phyloP scores from a whole-genome alignment of 768 basidiomycete genomes.

The Ramaria sp. region DNA sequence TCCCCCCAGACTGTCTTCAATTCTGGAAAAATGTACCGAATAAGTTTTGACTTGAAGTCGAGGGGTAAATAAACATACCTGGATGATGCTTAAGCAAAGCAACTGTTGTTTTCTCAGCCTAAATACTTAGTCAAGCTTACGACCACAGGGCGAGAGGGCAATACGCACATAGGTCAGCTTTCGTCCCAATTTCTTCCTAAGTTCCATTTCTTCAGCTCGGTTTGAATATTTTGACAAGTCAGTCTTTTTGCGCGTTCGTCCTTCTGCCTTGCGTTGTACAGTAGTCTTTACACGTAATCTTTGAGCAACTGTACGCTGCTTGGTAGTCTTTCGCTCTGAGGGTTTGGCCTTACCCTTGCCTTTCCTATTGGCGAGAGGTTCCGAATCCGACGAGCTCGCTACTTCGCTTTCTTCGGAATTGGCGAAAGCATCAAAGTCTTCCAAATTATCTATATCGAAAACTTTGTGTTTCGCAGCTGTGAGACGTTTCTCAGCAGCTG shows the following conservation, averaged over 20 bases:
- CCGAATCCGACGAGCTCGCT: too few species aligned
- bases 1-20: constrained; percentile 83
- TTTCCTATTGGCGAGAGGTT: constrained; percentile 16
- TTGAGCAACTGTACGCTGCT: constrained; percentile 2
- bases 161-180: constrained; percentile 56
- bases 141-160: not conserved
- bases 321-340: constrained; percentile 20
- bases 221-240: constrained; percentile 20
- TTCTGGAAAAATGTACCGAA: constrained; percentile 26
- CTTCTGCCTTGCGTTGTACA: too few species aligned
- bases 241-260: constrained; percentile 19
- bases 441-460: constrained; percentile 16
- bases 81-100: constrained; percentile 61
- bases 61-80: constrained; percentile 9
- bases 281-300: too few species aligned
- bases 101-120: constrained; percentile 66
- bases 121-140: not conserved
- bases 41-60: not conserved
- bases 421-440: constrained; percentile 5
- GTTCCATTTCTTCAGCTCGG: constrained; percentile 36
- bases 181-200: constrained; percentile 54
- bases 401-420: too few species aligned
- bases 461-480: constrained; percentile 21
- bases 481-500: constrained; percentile 45
- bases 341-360: constrained; percentile 26